Evolutionary conservation across 345 rosid species (phyloP), one percentile per base, ranked within the genome.

Genomic region (Gossypium sturtianum): DNA sequence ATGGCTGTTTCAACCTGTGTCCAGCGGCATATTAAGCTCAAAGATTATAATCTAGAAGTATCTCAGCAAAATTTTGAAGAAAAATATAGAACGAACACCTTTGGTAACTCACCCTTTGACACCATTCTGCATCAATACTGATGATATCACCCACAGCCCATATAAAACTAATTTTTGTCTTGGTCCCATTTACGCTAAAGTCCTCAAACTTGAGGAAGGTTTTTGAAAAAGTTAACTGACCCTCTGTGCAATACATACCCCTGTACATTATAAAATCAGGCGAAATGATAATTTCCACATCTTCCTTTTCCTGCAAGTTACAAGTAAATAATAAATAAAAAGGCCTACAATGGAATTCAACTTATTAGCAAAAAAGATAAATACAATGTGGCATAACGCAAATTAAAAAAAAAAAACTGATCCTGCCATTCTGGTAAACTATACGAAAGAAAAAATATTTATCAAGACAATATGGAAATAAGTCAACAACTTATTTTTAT

Each of bases 1-100:
- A 77, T n/a, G 62, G 93, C 96, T 75, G 93, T 83, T 78, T 84
- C 87, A 82, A 90, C 86, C 97, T 89, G 75, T 71, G 79, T 70
- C 66, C 48, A 78, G 70, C 10, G 9, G 44, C 17, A 41, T 12
- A 67, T 77, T 41, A 70, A 47, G 22, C 70, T 81, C 66, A 59
- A 80, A 65, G 23, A 61, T 66, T 41, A 77, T 72, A 58, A 62
- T 19, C 62, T 48, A 44, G 9, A 23, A 43, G 57, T 43, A 44
- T 72, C 45, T 54, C 27, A 25, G 29, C 43, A 65, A 41, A 53
- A 22, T 16, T 43, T 75, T 13, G 25, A 65, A 75, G 47, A 43
- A 23, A 74, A 64, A 47, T 23, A 72, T 52, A 56, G 23, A 56
- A 74, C 34, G 57, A 72, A 49, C 20, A 45, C 70, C 27, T 12